Percentiles rank a stretch among this genome's conserved stretches.
These are phyloP conservation scores for Xylariaceae sp. DNA, from an alignment of 2,329 filamentous ascomycete species.

Conservation along the genomic window DNA sequence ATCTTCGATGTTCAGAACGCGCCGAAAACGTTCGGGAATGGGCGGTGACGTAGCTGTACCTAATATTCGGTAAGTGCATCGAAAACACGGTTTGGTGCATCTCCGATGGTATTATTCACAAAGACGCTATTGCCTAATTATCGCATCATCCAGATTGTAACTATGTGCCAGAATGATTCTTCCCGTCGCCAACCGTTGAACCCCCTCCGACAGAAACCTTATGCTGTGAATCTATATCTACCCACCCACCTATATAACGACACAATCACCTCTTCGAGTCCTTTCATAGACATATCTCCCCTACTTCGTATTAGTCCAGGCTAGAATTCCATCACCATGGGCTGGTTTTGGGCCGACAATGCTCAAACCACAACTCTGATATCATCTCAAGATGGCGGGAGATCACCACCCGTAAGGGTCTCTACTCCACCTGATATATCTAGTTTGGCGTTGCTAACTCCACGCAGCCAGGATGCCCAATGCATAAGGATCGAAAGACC, in stretches of 20 bases:
- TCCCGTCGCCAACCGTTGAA: constrained; percentile 3
- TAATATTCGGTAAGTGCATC: background rate
- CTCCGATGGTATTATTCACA: background rate
- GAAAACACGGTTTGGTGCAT: background rate
- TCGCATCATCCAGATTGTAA: too few species aligned
- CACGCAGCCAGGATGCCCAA: constrained; percentile 50
- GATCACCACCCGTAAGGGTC: constrained; percentile 40
- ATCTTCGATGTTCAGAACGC: constrained; percentile 8
- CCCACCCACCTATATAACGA: too few species aligned
- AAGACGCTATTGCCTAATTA: background rate
- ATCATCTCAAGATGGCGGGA: constrained; percentile 28
- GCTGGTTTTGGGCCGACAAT: constrained; percentile 61
- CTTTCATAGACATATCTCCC: background rate
- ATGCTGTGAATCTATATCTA: too few species aligned
- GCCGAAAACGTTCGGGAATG: background rate
- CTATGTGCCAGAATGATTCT: constrained; percentile 1
- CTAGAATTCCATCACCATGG: constrained; percentile 41
- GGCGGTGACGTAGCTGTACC: background rate
- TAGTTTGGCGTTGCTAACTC: constrained; percentile 23
- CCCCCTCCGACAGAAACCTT: background rate
- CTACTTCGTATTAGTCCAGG: background rate
- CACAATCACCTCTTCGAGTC: background rate
- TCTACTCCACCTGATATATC: background rate
- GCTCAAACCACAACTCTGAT: constrained; percentile 32
- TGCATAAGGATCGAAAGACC: constrained; percentile 49